Percentiles rank a stretch among this genome's conserved stretches.
Evolutionary conservation across 2,329 filamentous ascomycete genomes (phyloP).

Genomic region (Phialophora chinensis): DNA sequence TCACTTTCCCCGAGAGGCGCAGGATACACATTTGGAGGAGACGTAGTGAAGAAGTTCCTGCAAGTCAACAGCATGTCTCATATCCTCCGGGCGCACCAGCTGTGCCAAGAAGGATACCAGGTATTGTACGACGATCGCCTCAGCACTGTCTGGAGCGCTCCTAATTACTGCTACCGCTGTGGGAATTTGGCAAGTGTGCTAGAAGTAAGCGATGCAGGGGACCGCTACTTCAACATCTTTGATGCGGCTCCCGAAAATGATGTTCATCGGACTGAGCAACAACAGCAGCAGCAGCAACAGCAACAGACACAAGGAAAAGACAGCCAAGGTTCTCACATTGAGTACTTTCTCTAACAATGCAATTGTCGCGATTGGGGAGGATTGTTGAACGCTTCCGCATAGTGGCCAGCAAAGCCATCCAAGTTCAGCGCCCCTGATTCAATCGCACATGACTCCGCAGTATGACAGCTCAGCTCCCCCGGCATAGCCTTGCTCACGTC

Average conservation of each 20-base stretch:
- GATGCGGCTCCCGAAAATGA: conserved; percentile 97
- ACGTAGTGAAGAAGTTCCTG: conserved; percentile 97
- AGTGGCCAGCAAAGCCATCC: conserved; percentile 2
- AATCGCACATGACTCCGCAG: not conserved
- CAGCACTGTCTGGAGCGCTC: conserved; percentile 97
- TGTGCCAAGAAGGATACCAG: conserved; percentile 98
- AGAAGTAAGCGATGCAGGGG: conserved; percentile 90
- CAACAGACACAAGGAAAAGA: conserved; percentile 59
- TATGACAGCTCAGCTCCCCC: not conserved
- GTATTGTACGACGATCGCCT: conserved; percentile 93
- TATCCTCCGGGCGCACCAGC: conserved; percentile 95
- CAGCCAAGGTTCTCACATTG: conserved; percentile 73
- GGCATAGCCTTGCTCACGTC: not conserved
- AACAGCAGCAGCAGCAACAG: conserved; percentile 65
- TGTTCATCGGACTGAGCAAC: conserved; percentile 77
- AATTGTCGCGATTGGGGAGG: conserved; percentile 17
- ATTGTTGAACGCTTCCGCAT: conserved; percentile 1
- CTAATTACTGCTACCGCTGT: conserved; percentile 94
- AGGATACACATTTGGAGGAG: conserved; percentile 95
- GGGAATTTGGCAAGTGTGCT: conserved; percentile 97
- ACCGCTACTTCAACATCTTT: conserved; percentile 97
- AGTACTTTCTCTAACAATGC: conserved; percentile 65
- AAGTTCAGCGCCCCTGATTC: not conserved
- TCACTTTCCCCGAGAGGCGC: conserved; percentile 90
- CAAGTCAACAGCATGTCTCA: conserved; percentile 98